Evolutionary conservation across 2,329 filamentous ascomycete genomes (phyloP).

Genomic region (Penicillium sclerotigenum): DNA sequence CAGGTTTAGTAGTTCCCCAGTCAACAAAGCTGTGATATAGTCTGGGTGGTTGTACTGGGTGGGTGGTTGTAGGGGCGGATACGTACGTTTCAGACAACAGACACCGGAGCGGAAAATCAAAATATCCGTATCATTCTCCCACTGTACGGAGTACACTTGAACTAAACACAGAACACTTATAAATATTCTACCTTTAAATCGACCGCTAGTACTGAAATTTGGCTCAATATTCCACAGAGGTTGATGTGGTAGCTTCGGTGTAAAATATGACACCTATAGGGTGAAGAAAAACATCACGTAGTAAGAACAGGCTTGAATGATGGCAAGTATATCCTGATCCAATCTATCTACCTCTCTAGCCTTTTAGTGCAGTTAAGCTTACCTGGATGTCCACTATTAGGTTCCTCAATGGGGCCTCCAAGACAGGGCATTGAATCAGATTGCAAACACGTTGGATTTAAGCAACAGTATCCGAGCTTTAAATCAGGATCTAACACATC

Average conservation of each 20-base stretch:
- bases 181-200: neutral
- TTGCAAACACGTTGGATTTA: neutral
- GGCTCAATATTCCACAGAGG: neutral
- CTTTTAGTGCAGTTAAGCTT: neutral
- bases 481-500: neutral
- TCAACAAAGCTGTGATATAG: neutral
- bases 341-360: neutral
- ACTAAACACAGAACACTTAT: neutral
- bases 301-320: neutral
- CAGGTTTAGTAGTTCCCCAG: neutral
- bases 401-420: neutral
- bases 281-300: neutral
- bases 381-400: neutral
- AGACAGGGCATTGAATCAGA: neutral
- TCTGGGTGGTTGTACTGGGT: neutral
- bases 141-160: neutral
- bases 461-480: neutral
- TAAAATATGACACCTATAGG: neutral
- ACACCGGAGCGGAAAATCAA: neutral
- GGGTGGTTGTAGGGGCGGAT: too few relatives aligned
- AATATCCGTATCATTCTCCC: neutral
- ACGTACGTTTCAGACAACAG: neutral
- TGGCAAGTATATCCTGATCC: neutral
- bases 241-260: neutral
- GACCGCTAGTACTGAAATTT: neutral